A percentile compares a stretch with the other conserved stretches of the same genome.
These are phyloP conservation scores for Ichthyophthirius multifiliis DNA, from an alignment of 169 alveolate genomes.

Conservation along the genomic window DNA sequence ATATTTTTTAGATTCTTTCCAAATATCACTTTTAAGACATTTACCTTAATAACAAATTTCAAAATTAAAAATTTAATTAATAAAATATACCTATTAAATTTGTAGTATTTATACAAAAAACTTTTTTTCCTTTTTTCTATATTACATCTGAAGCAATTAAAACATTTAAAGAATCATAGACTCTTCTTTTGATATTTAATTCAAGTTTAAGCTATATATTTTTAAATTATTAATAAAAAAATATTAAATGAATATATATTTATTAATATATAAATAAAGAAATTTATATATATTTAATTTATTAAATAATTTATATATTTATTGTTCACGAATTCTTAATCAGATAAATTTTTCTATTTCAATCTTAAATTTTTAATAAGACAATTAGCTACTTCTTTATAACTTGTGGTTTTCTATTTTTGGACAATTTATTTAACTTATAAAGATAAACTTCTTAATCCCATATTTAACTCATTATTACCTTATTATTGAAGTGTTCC, in stretches of 20 bases:
- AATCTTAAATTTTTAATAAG: conserved; percentile 27
- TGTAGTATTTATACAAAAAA: neutral
- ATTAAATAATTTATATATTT: too few relatives aligned
- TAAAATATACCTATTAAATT: neutral
- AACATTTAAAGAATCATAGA: conserved; percentile 85
- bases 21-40: neutral
- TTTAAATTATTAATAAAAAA: too few relatives aligned
- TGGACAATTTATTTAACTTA: conserved; percentile 46
- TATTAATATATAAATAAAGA: neutral
- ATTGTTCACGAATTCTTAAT: neutral
- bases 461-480: too few relatives aligned
- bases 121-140: conserved; percentile 49
- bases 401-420: conserved; percentile 32
- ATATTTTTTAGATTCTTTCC: neutral
- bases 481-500: too few relatives aligned
- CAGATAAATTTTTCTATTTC: neutral
- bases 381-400: conserved; percentile 50
- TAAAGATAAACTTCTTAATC: conserved; percentile 40
- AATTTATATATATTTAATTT: too few relatives aligned
- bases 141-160: conserved; percentile 73
- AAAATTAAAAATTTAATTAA: too few relatives aligned
- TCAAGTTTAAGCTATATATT: conserved; percentile 69
- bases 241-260: too few relatives aligned
- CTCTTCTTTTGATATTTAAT: conserved; percentile 83
- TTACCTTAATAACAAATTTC: neutral